A percentile compares a stretch with the other conserved stretches of the same genome.
Conservation (phyloP, 2,329 filamentous ascomycete species). For the Aspergillus texensis region DNA sequence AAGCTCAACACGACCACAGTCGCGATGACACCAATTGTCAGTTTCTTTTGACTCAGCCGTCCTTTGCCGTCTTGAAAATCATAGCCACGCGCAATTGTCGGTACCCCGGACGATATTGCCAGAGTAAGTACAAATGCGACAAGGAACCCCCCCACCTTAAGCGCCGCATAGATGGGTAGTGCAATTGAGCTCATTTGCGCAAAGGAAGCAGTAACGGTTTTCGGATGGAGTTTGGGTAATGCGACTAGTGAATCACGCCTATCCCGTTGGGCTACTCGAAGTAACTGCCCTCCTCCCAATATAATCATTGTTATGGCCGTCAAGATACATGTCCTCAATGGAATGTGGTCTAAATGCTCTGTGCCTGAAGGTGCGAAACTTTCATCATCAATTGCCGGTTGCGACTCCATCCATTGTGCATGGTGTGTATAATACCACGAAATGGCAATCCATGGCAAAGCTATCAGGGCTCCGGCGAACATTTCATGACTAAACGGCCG, state of each 20-base stretch:
- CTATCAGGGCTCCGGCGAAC: constrained; percentile 51
- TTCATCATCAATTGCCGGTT: constrained; percentile 13
- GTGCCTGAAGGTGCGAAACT: constrained; percentile 9
- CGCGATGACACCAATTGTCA: constrained; percentile 29
- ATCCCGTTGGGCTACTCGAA: constrained; percentile 19
- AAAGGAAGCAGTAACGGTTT: constrained; percentile 24
- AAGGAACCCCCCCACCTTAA: constrained; percentile 57
- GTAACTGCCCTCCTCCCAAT: constrained; percentile 31
- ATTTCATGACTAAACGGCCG: constrained; percentile 45
- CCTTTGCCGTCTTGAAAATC: constrained; percentile 18
- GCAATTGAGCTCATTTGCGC: constrained; percentile 45
- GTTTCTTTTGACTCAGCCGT: constrained; percentile 30
- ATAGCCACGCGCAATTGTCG: constrained; percentile 24
- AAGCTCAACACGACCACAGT: constrained; percentile 28
- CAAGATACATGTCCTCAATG: constrained; percentile 28
- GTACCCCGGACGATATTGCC: constrained; percentile 50
- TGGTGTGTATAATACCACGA: constrained; percentile 40
- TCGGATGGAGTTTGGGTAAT: constrained; percentile 22
- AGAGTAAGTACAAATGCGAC: constrained; percentile 56
- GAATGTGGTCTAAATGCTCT: constrained; percentile 22
- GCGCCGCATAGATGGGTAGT: constrained; percentile 59
- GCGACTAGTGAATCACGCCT: constrained; percentile 12
- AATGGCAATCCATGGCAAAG: constrained; percentile 39
- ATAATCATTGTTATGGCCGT: constrained; percentile 36
- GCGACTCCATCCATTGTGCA: constrained; percentile 18